Conservation (phyloP, 768 basidiomycete genomes). For the Naganishia randhawae region DNA sequence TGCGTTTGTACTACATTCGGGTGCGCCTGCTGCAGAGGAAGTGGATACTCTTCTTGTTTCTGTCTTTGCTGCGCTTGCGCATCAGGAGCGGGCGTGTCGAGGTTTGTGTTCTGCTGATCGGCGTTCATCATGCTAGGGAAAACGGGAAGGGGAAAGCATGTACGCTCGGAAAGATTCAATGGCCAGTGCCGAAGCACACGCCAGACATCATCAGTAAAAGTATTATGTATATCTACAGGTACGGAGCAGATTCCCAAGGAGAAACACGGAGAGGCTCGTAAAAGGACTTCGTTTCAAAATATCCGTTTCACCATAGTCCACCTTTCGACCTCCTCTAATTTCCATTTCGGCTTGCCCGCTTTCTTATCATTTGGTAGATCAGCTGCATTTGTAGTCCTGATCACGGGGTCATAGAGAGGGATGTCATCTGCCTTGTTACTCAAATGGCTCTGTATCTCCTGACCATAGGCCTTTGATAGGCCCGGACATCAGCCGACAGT, state of each 20-base stretch:
- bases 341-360: conserved; percentile 61
- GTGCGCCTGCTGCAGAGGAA: background rate
- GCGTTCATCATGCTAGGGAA: background rate
- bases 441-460: conserved; percentile 68
- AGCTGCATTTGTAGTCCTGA: conserved; percentile 10
- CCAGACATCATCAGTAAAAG: background rate
- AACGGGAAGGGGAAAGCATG: background rate
- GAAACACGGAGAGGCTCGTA: too few relatives aligned
- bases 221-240: background rate
- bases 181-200: background rate
- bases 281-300: conserved; percentile 58
- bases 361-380: conserved; percentile 38
- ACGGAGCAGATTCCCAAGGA: background rate
- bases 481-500: too few relatives aligned
- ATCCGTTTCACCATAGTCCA: conserved; percentile 97
- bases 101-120: background rate
- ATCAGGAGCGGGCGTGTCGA: background rate
- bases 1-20: background rate
- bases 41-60: background rate
- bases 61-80: background rate
- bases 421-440: conserved; percentile 69
- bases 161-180: background rate
- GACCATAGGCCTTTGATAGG: conserved; percentile 73
- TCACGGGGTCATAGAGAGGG: conserved; percentile 46
- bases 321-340: conserved; percentile 81